phyloP scores from a whole-genome alignment of 345 rosid genomes.

The Gossypium mustelinum region DNA sequence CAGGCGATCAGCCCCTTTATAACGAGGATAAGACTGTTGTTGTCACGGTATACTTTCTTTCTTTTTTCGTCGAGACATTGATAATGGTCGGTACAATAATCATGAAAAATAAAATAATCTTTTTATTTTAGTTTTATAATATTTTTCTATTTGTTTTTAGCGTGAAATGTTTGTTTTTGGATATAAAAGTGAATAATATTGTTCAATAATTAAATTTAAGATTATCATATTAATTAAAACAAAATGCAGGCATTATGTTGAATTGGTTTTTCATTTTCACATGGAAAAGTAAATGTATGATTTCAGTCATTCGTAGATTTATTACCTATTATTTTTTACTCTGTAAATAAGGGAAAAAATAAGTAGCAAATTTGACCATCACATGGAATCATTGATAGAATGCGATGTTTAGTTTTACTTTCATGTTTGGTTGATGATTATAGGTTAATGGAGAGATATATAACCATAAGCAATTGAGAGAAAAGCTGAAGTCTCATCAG shows the following conservation, averaged over 20 bases:
- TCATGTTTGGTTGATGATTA: constrained; percentile 17
- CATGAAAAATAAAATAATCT: background rate
- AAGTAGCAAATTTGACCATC: background rate
- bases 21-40: constrained; percentile 64
- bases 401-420: background rate
- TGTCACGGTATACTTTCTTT: constrained; percentile 50
- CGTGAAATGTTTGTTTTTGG: background rate
- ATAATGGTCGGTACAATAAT: background rate
- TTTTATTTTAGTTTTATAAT: background rate
- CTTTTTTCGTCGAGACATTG: background rate
- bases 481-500: constrained; percentile 49
- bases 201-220: background rate
- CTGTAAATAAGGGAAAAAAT: background rate
- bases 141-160: background rate
- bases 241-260: background rate
- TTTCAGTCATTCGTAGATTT: background rate
- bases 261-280: background rate
- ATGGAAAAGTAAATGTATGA: background rate
- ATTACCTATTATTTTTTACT: background rate
- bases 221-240: background rate
- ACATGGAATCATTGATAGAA: background rate
- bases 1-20: constrained; percentile 85
- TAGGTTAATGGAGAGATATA: constrained; percentile 90
- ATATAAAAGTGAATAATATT: background rate
- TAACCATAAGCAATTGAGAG: constrained; percentile 64